Evolutionary conservation across 2,329 filamentous ascomycete species (phyloP).

Genomic region (Fusarium secorum): DNA sequence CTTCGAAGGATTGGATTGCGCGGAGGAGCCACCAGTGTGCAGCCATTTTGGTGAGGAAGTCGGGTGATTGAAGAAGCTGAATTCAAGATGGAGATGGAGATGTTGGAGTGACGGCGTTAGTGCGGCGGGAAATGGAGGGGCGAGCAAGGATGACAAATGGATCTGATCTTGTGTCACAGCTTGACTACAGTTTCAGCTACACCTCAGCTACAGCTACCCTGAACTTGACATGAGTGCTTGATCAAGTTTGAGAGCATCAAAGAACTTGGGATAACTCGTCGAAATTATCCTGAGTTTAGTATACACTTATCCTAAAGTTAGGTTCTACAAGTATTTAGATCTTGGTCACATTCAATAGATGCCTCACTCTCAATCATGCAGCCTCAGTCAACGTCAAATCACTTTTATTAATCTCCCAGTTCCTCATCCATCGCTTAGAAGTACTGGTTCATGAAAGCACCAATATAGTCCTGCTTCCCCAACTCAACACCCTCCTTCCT

Average conservation of each 20-base stretch:
- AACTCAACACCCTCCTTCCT: constrained; percentile 67
- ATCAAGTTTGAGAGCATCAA: not conserved
- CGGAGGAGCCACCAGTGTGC: constrained; percentile 47
- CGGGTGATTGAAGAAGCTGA: not conserved
- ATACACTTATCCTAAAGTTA: not conserved
- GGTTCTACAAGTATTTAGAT: fast-evolving
- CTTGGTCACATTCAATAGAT: not conserved
- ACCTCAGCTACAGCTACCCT: constrained; percentile 12
- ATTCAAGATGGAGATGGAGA: not conserved
- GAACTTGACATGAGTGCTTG: not conserved
- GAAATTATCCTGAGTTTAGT: not conserved
- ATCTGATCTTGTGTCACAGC: not conserved
- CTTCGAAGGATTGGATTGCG: constrained; percentile 48
- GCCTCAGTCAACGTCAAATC: not conserved
- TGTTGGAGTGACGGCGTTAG: not conserved
- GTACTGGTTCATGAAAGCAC: constrained; percentile 44
- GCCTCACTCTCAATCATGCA: not conserved
- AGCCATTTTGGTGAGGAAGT: constrained; percentile 41
- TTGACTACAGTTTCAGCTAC: too few species aligned
- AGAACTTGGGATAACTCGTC: not conserved
- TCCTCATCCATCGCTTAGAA: too few species aligned
- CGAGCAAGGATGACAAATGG: constrained; percentile 26
- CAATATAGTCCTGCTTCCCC: constrained; percentile 66
- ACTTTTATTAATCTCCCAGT: constrained; percentile 10
- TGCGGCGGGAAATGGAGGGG: constrained; percentile 10